Base-by-base conservation (phyloP, 495 filamentous ascomycete genomes). In the Pseudoneurospora amorphoporcata region DNA sequence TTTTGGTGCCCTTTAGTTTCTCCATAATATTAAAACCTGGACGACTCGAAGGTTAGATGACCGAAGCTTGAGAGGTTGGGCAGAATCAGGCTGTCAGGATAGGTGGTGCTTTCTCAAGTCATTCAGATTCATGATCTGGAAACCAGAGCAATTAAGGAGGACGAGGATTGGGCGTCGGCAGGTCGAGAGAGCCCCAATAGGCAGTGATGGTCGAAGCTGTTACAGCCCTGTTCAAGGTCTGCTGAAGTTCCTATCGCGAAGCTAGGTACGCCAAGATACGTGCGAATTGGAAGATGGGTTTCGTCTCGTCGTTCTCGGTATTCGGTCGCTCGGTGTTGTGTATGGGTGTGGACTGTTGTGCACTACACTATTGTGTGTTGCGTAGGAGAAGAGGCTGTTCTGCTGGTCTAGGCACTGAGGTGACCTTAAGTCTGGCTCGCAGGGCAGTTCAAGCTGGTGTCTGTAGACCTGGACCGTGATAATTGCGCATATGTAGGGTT, bases 1-100 rank as follows among this genome's bases (percentile, higher is more conserved):
- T 65, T 65, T 65, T 65, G 53, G 53, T 70, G 39, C 72, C 75
- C 71, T 78, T 79, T 43, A 80, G 73, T 71, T 74, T 79, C 7
- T 78, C 77, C 76, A 78, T 65, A 8, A 65, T 17, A 23, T 23
- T 23, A 23, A 23, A 23, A 23, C 10, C 39, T 40, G 39, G 39
- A 35, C 53, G 12, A 65, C 12, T 8, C 47, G 12, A 61, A 65
- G 12, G 6, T 17, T 35, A 35, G 14, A 35, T 35, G 29, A 65
- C 37, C 53, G 29, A 35, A 58, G 53, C 53, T 65, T 65, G 53
- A 17, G 53, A 14, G 29, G 10, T 8, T 65, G 53, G 29, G 53
- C 53, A 17, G 8, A 8, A 65, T 32, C 29, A 35, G 53, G 29
- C 29, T 16, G 53, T 65, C 53, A 65, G 29, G 29, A 65, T 35